Evolutionary conservation across 768 basidiomycete species (phyloP).

Genomic region (Boletus fagicola): DNA sequence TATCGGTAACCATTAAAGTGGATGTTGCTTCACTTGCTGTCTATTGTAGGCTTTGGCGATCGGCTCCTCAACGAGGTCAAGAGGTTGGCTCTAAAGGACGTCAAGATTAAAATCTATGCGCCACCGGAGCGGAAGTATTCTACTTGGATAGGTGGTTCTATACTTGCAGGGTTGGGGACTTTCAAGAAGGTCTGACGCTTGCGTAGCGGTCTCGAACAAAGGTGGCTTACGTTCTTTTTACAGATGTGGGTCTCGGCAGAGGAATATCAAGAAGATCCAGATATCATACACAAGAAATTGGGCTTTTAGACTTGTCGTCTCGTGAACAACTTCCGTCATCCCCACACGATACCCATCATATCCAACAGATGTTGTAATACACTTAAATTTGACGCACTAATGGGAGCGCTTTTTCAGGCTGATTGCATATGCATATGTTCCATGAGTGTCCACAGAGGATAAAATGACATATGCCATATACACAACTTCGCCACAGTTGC

Average conservation of each 20-base stretch:
- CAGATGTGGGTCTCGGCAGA: conserved; percentile 99
- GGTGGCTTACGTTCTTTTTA: conserved; percentile 11
- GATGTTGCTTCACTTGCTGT: conserved; percentile 20
- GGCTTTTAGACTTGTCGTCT: conserved; percentile 54
- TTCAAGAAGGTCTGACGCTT: conserved; percentile 82
- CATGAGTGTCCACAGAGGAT: conserved; percentile 20
- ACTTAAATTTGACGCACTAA: conserved; percentile 31
- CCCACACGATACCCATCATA: conserved; percentile 35
- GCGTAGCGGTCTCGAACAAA: not conserved
- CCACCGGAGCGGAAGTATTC: conserved; percentile 99
- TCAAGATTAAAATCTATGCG: conserved; percentile 99
- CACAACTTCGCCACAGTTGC: conserved; percentile 40
- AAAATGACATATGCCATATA: conserved; percentile 41
- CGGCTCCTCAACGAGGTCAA: conserved; percentile 95
- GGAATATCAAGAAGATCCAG: conserved; percentile 98
- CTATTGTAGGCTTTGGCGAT: conserved; percentile 81
- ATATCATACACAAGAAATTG: conserved; percentile 95
- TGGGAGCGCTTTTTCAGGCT: conserved; percentile 11
- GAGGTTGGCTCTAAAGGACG: conserved; percentile 90
- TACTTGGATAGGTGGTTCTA: conserved; percentile 96
- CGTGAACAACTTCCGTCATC: conserved; percentile 11
- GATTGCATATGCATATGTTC: conserved; percentile 29
- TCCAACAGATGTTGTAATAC: conserved; percentile 33
- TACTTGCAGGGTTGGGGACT: conserved; percentile 90
- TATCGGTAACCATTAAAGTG: conserved; percentile 1